phyloP scores from a whole-genome alignment of 306 rosid species.

The Crataegus laevigata region DNA sequence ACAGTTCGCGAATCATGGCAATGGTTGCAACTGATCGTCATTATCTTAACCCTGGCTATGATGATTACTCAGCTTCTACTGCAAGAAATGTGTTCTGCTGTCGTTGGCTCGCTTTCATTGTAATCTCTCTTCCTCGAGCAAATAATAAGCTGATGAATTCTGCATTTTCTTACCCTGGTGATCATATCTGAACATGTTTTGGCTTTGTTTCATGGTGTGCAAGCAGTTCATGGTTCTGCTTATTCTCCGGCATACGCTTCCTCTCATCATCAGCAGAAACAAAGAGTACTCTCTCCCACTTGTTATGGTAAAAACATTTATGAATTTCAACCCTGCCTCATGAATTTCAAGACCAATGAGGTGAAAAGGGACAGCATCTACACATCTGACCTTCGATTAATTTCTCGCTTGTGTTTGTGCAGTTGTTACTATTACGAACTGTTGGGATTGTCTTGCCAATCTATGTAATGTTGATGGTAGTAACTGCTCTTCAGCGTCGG shows the following conservation, averaged over 20 bases:
- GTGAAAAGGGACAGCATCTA: background rate
- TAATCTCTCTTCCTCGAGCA: conserved; percentile 23
- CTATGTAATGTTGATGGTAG: conserved; percentile 54
- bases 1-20: conserved; percentile 65
- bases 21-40: conserved; percentile 75
- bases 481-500: conserved; percentile 48
- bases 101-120: conserved; percentile 54
- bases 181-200: background rate
- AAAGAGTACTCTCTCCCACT: conserved; percentile 51
- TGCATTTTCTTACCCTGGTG: background rate
- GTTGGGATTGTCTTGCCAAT: conserved; percentile 60
- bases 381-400: background rate
- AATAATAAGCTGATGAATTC: background rate
- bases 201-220: background rate
- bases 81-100: conserved; percentile 51
- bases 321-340: background rate
- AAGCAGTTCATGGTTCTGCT: conserved; percentile 75
- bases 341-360: background rate
- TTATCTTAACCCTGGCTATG: conserved; percentile 37
- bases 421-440: conserved; percentile 58
- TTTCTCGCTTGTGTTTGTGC: background rate
- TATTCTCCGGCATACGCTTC: conserved; percentile 73
- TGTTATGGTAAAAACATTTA: conserved; percentile 43
- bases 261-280: conserved; percentile 43
- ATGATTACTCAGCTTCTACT: conserved; percentile 53